These are phyloP conservation scores for Penicillium sp. DNA, from an alignment of 2,329 filamentous ascomycete species.

Conservation along the genomic window DNA sequence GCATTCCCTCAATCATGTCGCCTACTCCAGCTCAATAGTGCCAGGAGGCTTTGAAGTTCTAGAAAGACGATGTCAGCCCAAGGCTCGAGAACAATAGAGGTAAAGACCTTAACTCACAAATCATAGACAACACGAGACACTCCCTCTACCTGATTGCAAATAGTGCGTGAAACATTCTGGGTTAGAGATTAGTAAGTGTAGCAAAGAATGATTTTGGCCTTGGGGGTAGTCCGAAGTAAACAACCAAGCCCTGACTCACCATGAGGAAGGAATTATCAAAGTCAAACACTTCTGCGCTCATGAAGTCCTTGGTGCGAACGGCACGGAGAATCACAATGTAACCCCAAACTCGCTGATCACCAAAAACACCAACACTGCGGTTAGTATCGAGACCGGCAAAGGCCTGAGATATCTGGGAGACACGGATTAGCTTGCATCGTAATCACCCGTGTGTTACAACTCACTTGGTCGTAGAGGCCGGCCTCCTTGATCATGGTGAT, in stretches of 20 bases:
- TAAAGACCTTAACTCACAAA: constrained; percentile 21
- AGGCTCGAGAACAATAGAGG: not conserved
- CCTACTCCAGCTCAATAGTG: constrained; percentile 26
- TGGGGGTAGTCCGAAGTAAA: not conserved
- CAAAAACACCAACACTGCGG: constrained; percentile 51
- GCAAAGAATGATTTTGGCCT: not conserved
- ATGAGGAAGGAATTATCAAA: constrained; percentile 60
- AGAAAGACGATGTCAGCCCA: constrained; percentile 4
- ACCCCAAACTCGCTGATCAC: constrained; percentile 59
- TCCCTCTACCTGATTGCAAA: constrained; percentile 62
- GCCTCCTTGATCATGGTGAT: constrained; percentile 43
- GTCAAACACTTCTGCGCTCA: constrained; percentile 66
- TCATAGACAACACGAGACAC: constrained; percentile 68
- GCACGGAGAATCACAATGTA: constrained; percentile 40
- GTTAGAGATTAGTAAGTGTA: constrained; percentile 33
- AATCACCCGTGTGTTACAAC: not conserved
- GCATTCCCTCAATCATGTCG: constrained; percentile 1
- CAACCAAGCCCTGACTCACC: constrained; percentile 45
- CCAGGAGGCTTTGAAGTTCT: constrained; percentile 21
- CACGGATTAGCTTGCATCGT: constrained; percentile 4
- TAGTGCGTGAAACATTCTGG: constrained; percentile 49
- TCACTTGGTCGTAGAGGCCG: constrained; percentile 44
- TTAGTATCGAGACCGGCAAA: constrained; percentile 60
- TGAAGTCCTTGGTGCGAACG: constrained; percentile 62
- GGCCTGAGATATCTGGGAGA: constrained; percentile 54